Percentiles rank a stretch among this genome's conserved stretches.
Conservation (phyloP, 2,329 filamentous ascomycete genomes). For the Phialophora tarda region DNA sequence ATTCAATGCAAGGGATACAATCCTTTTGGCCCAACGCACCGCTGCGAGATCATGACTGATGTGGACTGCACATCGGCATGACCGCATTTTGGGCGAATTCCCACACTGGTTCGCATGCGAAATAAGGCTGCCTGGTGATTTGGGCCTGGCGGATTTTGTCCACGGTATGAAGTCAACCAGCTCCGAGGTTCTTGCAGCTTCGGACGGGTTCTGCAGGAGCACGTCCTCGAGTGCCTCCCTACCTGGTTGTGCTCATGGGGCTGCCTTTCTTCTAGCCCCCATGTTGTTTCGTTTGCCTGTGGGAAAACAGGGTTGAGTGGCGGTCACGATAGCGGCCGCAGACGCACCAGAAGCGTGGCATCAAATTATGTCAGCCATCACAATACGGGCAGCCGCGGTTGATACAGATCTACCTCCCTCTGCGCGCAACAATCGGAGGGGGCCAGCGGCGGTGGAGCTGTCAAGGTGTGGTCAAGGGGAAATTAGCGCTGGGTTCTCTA, state of each 20-base stretch:
- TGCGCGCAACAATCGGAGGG: not conserved
- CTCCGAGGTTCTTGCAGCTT: constrained; percentile 5
- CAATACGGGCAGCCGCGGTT: not conserved
- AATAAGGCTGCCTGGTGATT: constrained; percentile 34
- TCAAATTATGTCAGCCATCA: constrained; percentile 33
- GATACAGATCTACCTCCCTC: not conserved
- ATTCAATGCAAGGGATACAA: constrained; percentile 29
- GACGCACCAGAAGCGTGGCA: constrained; percentile 14
- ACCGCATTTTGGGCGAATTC: constrained; percentile 21
- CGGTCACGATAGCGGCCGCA: constrained; percentile 17
- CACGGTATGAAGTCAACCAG: constrained; percentile 8
- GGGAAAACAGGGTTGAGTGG: constrained; percentile 11
- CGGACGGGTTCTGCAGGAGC: constrained; percentile 2
- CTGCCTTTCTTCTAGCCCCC: constrained; percentile 16
- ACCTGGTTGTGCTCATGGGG: constrained; percentile 8
- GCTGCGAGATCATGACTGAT: constrained; percentile 24
- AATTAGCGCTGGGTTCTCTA: constrained; percentile 1
- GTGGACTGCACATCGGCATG: constrained; percentile 21
- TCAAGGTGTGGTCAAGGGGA: not conserved
- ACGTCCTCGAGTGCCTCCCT: constrained; percentile 3
- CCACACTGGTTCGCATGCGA: constrained; percentile 29
- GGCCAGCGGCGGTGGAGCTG: not conserved
- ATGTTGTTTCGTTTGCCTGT: constrained; percentile 31
- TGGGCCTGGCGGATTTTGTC: constrained; percentile 24
- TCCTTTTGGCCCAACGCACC: constrained; percentile 31